phyloP scores from a whole-genome alignment of 225 moss, liverwort and hornwort species.

The Rhytidiadelphus loreus region DNA sequence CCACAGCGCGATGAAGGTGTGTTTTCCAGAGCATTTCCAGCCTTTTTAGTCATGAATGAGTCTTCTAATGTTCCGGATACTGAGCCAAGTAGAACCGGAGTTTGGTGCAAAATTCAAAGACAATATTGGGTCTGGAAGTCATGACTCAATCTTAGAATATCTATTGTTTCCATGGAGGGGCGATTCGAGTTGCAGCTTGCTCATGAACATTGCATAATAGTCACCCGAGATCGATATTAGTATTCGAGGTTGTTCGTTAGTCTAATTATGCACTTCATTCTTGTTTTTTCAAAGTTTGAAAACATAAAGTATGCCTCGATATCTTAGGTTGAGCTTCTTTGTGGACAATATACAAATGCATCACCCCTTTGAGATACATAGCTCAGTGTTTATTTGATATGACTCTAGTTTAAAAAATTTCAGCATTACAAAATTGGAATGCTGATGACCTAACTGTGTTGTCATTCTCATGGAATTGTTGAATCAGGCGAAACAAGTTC shows the following conservation, averaged over 20 bases:
- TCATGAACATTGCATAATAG: background rate
- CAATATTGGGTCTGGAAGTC: background rate
- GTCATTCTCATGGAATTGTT: background rate
- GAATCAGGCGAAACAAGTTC: background rate
- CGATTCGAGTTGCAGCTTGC: background rate
- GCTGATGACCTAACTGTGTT: background rate
- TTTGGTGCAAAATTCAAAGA: background rate
- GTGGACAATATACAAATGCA: background rate
- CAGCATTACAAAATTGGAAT: background rate
- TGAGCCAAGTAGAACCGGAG: background rate
- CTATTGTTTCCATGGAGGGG: background rate
- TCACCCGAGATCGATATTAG: background rate
- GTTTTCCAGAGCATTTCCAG: background rate
- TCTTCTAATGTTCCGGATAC: background rate
- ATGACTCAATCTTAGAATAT: background rate
- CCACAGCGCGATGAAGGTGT: conserved; percentile 17
- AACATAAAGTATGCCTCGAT: background rate
- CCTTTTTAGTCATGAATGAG: background rate
- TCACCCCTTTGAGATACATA: background rate
- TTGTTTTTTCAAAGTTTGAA: background rate
- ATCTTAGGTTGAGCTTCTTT: background rate
- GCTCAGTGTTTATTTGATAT: background rate
- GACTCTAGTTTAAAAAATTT: background rate
- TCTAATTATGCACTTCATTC: background rate
- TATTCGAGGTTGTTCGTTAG: background rate